Conservation (phyloP, 176 grass and related monocot species). For the Stipa capillata region DNA sequence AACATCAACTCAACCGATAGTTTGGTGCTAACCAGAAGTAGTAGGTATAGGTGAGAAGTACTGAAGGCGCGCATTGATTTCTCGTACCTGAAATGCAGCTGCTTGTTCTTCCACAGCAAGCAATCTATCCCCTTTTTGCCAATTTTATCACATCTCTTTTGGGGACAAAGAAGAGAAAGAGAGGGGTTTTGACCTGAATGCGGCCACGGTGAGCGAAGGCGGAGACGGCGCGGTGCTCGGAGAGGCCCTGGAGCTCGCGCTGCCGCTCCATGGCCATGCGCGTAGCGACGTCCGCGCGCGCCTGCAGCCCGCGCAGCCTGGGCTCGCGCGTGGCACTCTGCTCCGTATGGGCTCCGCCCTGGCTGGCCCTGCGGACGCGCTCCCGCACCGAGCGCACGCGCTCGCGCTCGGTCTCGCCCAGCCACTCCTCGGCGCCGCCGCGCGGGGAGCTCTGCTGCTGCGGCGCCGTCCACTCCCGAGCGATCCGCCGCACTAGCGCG, state of each 20-base stretch:
- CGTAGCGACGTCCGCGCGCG: conserved; percentile 19
- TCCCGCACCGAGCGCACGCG: conserved; percentile 61
- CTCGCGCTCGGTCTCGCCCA: conserved; percentile 64
- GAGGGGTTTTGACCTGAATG: conserved; percentile 58
- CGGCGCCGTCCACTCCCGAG: conserved; percentile 44
- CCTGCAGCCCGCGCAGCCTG: too few species aligned
- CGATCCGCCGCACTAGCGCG: conserved; percentile 68
- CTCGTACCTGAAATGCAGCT: background rate
- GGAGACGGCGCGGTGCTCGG: conserved; percentile 63
- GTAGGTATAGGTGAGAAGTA: background rate
- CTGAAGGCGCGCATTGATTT: background rate
- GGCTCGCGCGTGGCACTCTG: background rate
- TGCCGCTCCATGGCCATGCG: conserved; percentile 58
- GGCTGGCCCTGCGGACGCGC: conserved; percentile 47
- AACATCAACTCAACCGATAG: background rate
- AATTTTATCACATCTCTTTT: background rate
- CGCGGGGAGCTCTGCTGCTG: background rate
- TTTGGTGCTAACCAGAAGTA: background rate
- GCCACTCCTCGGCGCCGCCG: conserved; percentile 28
- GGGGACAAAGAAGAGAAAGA: background rate
- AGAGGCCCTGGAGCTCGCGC: conserved; percentile 83
- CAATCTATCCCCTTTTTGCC: background rate
- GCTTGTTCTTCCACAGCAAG: background rate
- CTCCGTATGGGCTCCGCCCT: background rate
- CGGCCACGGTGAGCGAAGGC: conserved; percentile 57